Evolutionary conservation across 352 stramenopile species (phyloP).

Genomic region (Thraustochytrium striatum): DNA sequence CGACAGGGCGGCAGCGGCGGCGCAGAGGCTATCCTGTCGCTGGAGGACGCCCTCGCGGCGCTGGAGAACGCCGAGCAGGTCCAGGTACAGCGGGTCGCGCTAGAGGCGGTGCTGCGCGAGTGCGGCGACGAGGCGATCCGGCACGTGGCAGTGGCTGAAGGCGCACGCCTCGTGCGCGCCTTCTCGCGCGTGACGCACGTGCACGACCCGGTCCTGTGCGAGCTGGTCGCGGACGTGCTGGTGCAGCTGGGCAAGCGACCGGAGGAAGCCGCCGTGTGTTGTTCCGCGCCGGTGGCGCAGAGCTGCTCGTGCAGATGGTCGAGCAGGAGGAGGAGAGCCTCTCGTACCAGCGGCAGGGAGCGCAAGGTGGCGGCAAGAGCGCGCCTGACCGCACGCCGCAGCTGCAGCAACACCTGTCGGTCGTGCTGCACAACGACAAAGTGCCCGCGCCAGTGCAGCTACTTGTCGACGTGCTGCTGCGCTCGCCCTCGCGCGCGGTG

Average conservation of each 20-base stretch:
- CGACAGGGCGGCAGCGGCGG: too few relatives aligned
- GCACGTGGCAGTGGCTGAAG: not conserved
- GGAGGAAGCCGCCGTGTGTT: not conserved
- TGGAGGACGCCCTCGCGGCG: not conserved
- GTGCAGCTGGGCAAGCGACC: not conserved
- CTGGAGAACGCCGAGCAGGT: not conserved
- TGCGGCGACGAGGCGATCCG: not conserved
- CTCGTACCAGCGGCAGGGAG: not conserved
- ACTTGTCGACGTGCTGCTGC: not conserved
- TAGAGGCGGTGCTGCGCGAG: not conserved
- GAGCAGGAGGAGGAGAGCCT: constrained; percentile 6
- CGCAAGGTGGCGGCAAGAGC: not conserved
- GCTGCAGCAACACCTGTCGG: too few relatives aligned
- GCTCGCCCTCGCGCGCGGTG: not conserved
- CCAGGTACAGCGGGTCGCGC: not conserved
- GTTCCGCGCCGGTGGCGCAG: not conserved
- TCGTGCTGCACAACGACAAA: not conserved
- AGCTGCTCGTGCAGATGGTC: constrained; percentile 2
- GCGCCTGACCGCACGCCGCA: not conserved
- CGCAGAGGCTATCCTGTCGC: too few relatives aligned
- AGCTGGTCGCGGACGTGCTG: not conserved
- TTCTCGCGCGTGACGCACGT: not conserved
- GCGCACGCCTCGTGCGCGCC: not conserved
- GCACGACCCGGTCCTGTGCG: not conserved
- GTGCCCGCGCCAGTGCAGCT: not conserved